Evolutionary conservation across 2,329 filamentous ascomycete species (phyloP).

Genomic region (Monosporascus sp.): DNA sequence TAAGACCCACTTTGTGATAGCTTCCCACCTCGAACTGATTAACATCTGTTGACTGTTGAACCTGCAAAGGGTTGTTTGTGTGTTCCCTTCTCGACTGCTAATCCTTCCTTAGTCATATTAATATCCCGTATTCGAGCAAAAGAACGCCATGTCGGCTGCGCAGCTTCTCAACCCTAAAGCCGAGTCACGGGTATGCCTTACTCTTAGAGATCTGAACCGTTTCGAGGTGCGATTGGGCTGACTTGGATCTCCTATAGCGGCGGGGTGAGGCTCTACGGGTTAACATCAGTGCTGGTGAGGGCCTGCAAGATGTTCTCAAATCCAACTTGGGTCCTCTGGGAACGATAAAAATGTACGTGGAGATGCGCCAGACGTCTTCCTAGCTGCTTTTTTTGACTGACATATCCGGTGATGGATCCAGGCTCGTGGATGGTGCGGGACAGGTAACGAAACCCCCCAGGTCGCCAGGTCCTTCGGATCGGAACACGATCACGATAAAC

Average conservation of each 20-base stretch:
- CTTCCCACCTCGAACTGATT: slow-evolving; percentile 2
- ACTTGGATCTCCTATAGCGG: slow-evolving; percentile 57
- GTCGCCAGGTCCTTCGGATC: not conserved
- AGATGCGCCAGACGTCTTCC: slow-evolving; percentile 2
- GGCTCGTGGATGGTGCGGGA: slow-evolving; percentile 65
- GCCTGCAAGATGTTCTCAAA: slow-evolving; percentile 87
- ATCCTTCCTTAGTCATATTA: not conserved
- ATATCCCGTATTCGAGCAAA: not conserved
- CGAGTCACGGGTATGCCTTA: slow-evolving; percentile 77
- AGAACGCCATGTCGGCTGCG: slow-evolving; percentile 77
- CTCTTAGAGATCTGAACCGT: slow-evolving; percentile 16
- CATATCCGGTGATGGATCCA: slow-evolving; percentile 29
- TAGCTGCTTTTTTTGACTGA: not conserved
- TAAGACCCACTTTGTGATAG: slow-evolving; percentile 11
- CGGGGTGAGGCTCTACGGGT: slow-evolving; percentile 94
- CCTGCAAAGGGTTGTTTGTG: not conserved
- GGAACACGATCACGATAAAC: slow-evolving; percentile 4
- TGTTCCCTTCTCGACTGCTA: not conserved
- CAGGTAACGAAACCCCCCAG: slow-evolving; percentile 43
- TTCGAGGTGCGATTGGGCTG: slow-evolving; percentile 11
- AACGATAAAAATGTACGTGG: slow-evolving; percentile 84
- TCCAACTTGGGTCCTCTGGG: slow-evolving; percentile 92
- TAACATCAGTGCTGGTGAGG: slow-evolving; percentile 95
- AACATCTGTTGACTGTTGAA: not conserved
- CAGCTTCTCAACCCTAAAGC: slow-evolving; percentile 98